Percentiles rank a stretch among this genome's conserved stretches.
phyloP scores from a whole-genome alignment of 169 alveolate species.

The Cryptosporidium canis region DNA sequence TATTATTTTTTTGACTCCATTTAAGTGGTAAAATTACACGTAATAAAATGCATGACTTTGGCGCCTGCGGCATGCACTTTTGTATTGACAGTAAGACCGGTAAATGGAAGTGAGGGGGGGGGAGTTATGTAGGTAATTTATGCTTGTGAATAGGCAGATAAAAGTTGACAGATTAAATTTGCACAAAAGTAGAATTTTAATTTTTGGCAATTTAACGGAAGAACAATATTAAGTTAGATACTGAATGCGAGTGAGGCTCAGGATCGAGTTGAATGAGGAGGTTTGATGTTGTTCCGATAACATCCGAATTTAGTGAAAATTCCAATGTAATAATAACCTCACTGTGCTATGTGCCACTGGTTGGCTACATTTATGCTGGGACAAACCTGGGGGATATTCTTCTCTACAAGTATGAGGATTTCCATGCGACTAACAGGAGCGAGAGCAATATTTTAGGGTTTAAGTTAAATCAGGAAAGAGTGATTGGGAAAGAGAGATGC shows the following conservation, averaged over 20 bases:
- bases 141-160: neutral
- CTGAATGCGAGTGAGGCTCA: neutral
- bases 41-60: conserved; percentile 45
- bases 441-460: neutral
- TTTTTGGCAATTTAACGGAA: neutral
- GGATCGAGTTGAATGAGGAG: conserved; percentile 33
- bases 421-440: neutral
- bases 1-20: too few species aligned
- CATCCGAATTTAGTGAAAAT: conserved; percentile 65
- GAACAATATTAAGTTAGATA: neutral
- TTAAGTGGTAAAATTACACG: neutral
- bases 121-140: neutral
- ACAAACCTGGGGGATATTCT: conserved; percentile 58
- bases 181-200: neutral
- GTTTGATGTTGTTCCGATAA: conserved; percentile 66
- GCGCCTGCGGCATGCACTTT: conserved; percentile 61
- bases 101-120: neutral
- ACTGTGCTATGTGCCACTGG: conserved; percentile 38
- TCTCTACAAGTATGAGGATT: conserved; percentile 42
- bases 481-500: neutral
- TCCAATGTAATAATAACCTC: conserved; percentile 43
- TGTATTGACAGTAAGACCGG: conserved; percentile 1
- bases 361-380: conserved; percentile 70
- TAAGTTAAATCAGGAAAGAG: conserved; percentile 7
- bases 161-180: neutral